These are phyloP conservation scores for Capsella bursapastoris DNA, from an alignment of 345 rosid genomes.

Conservation along the genomic window DNA sequence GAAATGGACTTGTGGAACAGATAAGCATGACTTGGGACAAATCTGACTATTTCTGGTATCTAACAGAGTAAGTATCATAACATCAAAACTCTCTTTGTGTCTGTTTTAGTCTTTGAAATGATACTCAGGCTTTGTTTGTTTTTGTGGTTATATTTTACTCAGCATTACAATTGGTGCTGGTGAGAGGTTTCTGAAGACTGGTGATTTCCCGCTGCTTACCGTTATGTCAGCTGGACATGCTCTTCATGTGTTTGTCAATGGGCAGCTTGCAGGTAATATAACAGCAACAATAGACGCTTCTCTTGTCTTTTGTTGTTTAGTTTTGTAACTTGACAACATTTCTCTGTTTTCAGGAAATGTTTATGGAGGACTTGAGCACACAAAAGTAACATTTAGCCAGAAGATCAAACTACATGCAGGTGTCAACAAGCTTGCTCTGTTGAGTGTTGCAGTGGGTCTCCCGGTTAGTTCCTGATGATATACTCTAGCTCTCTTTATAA, in stretches of 20 bases:
- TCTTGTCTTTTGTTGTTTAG: slow-evolving; percentile 1
- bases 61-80: slow-evolving; percentile 51
- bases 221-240: slow-evolving; percentile 83
- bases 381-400: slow-evolving; percentile 70
- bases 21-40: slow-evolving; percentile 62
- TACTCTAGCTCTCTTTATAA: neutral
- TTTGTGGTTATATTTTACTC: slow-evolving; percentile 26
- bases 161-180: slow-evolving; percentile 60
- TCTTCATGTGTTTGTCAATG: slow-evolving; percentile 73
- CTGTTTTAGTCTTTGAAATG: slow-evolving; percentile 5
- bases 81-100: slow-evolving; percentile 17
- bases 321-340: neutral
- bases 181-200: slow-evolving; percentile 72
- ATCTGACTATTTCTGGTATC: slow-evolving; percentile 61
- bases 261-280: slow-evolving; percentile 68
- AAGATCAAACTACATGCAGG: slow-evolving; percentile 77
- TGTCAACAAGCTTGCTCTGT: slow-evolving; percentile 71
- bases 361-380: slow-evolving; percentile 62
- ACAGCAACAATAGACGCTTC: slow-evolving; percentile 2
- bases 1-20: slow-evolving; percentile 62
- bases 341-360: slow-evolving; percentile 60
- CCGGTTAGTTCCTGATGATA: slow-evolving; percentile 59
- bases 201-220: slow-evolving; percentile 68
- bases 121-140: slow-evolving; percentile 1
- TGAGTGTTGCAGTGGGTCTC: slow-evolving; percentile 83